Evolutionary conservation across 2,329 filamentous ascomycete species (phyloP), one percentile per base, ranked within the genome.

Genomic region (Sarocladium brachiariae): DNA sequence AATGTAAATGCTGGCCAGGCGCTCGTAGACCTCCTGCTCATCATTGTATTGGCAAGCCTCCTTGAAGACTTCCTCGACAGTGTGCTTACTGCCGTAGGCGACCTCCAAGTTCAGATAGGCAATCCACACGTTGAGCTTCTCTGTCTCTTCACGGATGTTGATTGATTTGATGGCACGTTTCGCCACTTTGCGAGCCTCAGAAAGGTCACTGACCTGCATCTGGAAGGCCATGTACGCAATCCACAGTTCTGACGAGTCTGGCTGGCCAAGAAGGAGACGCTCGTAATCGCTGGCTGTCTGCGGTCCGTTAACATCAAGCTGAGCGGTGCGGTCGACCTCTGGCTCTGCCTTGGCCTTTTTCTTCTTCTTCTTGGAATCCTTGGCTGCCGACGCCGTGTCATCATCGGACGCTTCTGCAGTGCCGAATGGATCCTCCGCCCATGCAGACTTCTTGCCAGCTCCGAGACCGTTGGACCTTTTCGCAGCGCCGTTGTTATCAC

Each of bases 141-240:
- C 93, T 2, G 84, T 83, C 65, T 96, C 87, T 65, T 96, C 90
- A 23, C 88, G 83, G 54, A 95, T 89, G 67, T 89, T 87, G 71
- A 99, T 97, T 14, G 87, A 95, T 63, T 86, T 84, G 56, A 97
- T 80, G 16, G 93, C 93, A 54, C 93, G 86, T 69, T 96, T 87
- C 2, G 89, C 91, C 53, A 96, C 86, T 57, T 92, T 87, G 46
- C 92, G 83, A 11, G 93, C 91, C 68, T 90, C 93, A 54, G 85
- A 82, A 18, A 95, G 76, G 69, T 99, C 93, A 63, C 89, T 89
- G 49, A 95, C 80, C 63, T 95, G 86, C 67, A 96, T 84, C 69
- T 97, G 89, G 78, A 95, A 95, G n/a, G 91, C 90, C 89, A 99
- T 97, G 71, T 99, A 99, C 57, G 89, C 81, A 50, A 96, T 88